Evolutionary conservation across 1,139 yeast genomes (phyloP), one percentile per base, ranked within the genome.

Genomic region (Yamadazyma pseudoaaseri): DNA sequence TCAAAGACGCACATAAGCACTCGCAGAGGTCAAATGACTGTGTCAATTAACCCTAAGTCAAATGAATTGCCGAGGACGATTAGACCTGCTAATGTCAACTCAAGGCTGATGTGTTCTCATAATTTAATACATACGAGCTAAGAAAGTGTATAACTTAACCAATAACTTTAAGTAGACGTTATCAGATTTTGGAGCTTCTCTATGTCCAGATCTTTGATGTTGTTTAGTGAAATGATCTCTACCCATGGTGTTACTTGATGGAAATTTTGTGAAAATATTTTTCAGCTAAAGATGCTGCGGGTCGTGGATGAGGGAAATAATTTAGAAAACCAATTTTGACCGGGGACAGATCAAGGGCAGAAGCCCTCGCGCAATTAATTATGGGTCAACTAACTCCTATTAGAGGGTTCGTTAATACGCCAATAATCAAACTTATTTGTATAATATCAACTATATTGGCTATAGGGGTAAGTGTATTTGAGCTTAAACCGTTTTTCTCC

Each of bases 121-220:
- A 7, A 7, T 7, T 18, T 7, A 7, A 43, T 73, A 86, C 95
- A 75, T 85, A 86, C 98, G 97, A 77, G 97, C 97, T 76, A 92
- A 81, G 95, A 87, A 94, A 65, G 97, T 76, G 86, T 90, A 92
- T 62, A 92, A 81, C 83, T 90, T 90, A 71, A 92, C 98, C 76
- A 92, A 84, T 69, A 92, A 76, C 76, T 84, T 85, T 78, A 92
- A 81, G 96, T 94, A 92, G 75, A 90, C 96, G 70, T 92, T 94
- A 78, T 92, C 96, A 56, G 97, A 90, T 81, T 89, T 89, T 76
- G 98, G 99, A 73, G 97, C 97, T 65, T 84, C 76, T 79, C 99
- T 90, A 86, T 87, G 95, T 73, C 96, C 84, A 58, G 83, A 76
- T 77, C 90, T 86, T 69, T 78, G 79, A 84, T 92, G 98, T 76